These are phyloP conservation scores for Colletotrichum coccodes DNA, from an alignment of 2,329 filamentous ascomycete species.

Conservation along the genomic window DNA sequence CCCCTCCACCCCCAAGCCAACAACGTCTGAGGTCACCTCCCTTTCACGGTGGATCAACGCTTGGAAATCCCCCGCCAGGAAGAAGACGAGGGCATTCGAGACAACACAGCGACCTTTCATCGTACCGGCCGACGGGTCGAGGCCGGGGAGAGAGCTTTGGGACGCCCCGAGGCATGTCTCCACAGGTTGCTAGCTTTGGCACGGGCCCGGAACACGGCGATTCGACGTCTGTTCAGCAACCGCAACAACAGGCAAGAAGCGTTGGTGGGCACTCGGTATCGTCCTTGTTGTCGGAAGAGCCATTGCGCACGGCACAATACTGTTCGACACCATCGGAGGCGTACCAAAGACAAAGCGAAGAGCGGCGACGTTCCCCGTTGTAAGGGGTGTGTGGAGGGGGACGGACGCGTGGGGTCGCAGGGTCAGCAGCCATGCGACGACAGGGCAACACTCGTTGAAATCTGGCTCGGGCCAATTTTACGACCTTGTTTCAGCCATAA, in stretches of 20 bases:
- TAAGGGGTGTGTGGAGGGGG: not conserved
- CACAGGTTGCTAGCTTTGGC: conserved; percentile 44
- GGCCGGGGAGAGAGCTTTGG: conserved; percentile 46
- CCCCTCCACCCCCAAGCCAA: conserved; percentile 55
- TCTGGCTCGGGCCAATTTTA: conserved; percentile 39
- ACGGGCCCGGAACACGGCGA: conserved; percentile 42
- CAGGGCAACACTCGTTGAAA: conserved; percentile 39
- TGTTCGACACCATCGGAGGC: conserved; percentile 7
- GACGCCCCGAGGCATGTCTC: conserved; percentile 48
- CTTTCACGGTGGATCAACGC: conserved; percentile 58
- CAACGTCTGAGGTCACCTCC: conserved; percentile 63
- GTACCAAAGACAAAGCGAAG: conserved; percentile 34
- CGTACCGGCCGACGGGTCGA: conserved; percentile 54
- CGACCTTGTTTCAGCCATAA: conserved; percentile 41
- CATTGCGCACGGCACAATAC: conserved; percentile 35
- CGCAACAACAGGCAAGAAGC: conserved; percentile 31
- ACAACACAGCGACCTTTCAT: conserved; percentile 72
- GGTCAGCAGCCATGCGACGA: conserved; percentile 44
- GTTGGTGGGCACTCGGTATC: conserved; percentile 51
- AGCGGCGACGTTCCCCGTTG: conserved; percentile 20
- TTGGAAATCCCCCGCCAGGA: conserved; percentile 62
- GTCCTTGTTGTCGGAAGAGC: conserved; percentile 54
- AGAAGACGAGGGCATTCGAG: conserved; percentile 70
- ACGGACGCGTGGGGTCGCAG: conserved; percentile 41
- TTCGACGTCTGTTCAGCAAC: conserved; percentile 35